Base-by-base conservation (phyloP, 257 asterid genomes). In the Przewalskia tangutica region DNA sequence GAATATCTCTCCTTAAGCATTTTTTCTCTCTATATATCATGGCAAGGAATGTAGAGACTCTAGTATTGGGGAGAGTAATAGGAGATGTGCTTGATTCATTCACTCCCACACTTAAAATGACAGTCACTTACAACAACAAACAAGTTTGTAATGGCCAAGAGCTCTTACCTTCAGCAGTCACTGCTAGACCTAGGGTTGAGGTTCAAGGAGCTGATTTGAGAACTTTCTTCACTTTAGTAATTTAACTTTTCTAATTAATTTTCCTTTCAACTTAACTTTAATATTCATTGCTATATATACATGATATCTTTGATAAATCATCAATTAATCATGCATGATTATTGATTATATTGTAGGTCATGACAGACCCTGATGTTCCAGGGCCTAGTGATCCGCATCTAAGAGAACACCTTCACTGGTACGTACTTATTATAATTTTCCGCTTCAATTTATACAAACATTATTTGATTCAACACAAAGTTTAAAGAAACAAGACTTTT, bases 381-480 rank as follows among this genome's bases (percentile, higher is more conserved):
- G 94, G 95, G 75, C 98, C 98, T 11, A 92, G 97, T 77, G 98
- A 94, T 82, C 98, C 98, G 60, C 91, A 92, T 81, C 89, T 88
- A 66, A 88, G 86, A 66, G 98, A 94, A 88, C 95, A 91, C 80
- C 93, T 94, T 76, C 98, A 94, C 20, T 94, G 97, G 98, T 93
- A 86, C 8, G 59, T 14, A 14, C 59, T 27, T 27, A 27, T 27
- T 27, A 27, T 27, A 27, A 27, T 27, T 27, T 27, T 27, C 32
- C 32, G 32, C 32, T 27, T 27, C 32, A 27, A 27, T 27, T 27
- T 27, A 27, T 27, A 27, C 32, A 27, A 27, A 27, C 32, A 27
- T 27, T 27, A 27, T 27, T 27, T 27, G 32, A 27, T 27, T 27
- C 32, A 27, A 27, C 32, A 27, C 32, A 27, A 27, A 27, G 32